Evolutionary conservation across 129 eudicot species (phyloP).

Genomic region (Helianthus tuberosus): DNA sequence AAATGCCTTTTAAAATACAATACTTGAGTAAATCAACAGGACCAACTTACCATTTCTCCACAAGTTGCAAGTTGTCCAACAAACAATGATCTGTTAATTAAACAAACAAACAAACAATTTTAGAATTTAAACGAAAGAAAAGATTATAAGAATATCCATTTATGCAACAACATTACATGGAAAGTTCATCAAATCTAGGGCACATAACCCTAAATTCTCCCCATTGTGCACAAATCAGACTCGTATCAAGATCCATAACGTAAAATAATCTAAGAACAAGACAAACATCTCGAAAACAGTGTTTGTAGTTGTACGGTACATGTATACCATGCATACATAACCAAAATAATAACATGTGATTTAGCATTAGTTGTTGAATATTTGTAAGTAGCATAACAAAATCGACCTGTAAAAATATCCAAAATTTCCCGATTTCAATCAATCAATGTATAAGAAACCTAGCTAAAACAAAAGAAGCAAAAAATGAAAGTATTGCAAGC

Average conservation of each 20-base stretch:
- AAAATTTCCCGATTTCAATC: conserved; percentile 1
- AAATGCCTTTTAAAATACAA: conserved; percentile 6
- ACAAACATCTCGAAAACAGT: too few relatives aligned
- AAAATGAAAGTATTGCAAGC: neutral
- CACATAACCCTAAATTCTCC: neutral
- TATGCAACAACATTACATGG: neutral
- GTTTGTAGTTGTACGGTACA: neutral
- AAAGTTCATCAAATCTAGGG: conserved; percentile 3
- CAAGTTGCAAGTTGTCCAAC: conserved; percentile 20
- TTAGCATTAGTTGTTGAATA: too few relatives aligned
- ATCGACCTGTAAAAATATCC: neutral
- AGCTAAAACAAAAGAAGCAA: neutral
- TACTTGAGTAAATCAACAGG: neutral
- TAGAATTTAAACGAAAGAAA: neutral
- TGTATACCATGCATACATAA: conserved; percentile 10
- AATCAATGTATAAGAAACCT: neutral
- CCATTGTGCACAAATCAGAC: too few relatives aligned
- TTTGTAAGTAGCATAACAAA: neutral
- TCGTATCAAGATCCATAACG: too few relatives aligned
- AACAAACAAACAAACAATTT: neutral
- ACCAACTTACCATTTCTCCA: conserved; percentile 30
- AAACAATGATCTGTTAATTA: conserved; percentile 11
- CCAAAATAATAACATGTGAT: neutral
- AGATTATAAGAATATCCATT: neutral
- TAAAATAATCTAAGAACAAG: too few relatives aligned